Percentiles rank a stretch among this genome's conserved stretches.
These are phyloP conservation scores for Diaporthe ilicicola DNA, from an alignment of 2,329 filamentous ascomycete genomes.

Conservation along the genomic window DNA sequence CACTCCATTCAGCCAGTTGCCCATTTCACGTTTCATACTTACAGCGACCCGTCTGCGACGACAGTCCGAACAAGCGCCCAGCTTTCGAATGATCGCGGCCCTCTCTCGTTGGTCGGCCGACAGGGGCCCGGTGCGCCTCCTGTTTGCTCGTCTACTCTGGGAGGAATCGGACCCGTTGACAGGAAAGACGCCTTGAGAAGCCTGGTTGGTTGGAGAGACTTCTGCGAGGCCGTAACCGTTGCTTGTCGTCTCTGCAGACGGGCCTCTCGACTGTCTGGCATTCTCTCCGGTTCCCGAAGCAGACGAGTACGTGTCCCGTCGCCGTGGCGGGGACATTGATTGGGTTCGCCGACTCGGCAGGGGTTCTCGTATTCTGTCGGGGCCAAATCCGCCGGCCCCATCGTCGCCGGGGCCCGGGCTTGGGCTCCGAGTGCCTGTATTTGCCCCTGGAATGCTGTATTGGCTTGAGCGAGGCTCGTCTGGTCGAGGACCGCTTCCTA, in stretches of 20 bases:
- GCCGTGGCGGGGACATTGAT: conserved; percentile 43
- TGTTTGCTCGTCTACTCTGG: conserved; percentile 62
- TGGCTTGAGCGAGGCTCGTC: conserved; percentile 31
- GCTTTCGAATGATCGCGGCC: conserved; percentile 66
- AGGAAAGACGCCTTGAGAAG: conserved; percentile 61
- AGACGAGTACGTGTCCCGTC: conserved; percentile 63
- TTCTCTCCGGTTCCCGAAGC: conserved; percentile 61
- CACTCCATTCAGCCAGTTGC: background rate
- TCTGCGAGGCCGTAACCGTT: conserved; percentile 60
- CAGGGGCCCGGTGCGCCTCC: conserved; percentile 66
- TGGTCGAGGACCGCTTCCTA: conserved; percentile 34
- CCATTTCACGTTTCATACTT: conserved; percentile 46
- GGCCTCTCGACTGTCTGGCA: conserved; percentile 46
- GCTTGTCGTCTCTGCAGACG: conserved; percentile 57
- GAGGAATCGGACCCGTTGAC: conserved; percentile 61
- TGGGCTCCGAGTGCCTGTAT: conserved; percentile 28
- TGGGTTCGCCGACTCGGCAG: conserved; percentile 28
- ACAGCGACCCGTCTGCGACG: conserved; percentile 66
- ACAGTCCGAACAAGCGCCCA: conserved; percentile 66
- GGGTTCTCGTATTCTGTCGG: background rate
- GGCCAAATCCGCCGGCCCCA: background rate
- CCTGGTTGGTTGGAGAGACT: conserved; percentile 55
- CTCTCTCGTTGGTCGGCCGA: conserved; percentile 66
- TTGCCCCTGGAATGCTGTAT: conserved; percentile 12
- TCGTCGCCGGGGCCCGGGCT: background rate